Evolutionary conservation across 2,329 filamentous ascomycete species (phyloP).

Genomic region (Neonectria faginata): DNA sequence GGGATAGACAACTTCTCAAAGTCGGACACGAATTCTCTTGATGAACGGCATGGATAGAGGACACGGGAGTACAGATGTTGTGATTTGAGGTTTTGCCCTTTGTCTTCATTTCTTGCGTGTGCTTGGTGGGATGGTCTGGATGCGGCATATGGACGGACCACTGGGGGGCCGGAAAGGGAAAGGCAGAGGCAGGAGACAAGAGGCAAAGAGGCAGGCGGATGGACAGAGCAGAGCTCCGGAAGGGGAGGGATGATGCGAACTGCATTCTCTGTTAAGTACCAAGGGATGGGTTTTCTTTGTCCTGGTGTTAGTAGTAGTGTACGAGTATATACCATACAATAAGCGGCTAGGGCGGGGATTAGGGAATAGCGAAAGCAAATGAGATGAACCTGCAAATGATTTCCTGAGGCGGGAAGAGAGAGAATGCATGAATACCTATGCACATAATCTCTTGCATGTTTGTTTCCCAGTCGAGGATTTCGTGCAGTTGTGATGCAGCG

Average conservation of each 20-base stretch:
- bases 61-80: constrained; percentile 42
- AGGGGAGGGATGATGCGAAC: too few species aligned
- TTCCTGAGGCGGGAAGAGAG: too few species aligned
- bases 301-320: constrained; percentile 24
- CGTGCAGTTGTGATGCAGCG: neutral
- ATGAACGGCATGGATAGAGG: constrained; percentile 46
- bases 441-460: neutral
- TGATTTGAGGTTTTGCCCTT: constrained; percentile 29
- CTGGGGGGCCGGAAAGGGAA: constrained; percentile 7
- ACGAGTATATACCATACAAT: constrained; percentile 34
- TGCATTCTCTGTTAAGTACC: too few species aligned
- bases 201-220: neutral
- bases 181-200: neutral
- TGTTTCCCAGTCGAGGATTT: constrained; percentile 8
- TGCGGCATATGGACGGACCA: constrained; percentile 14
- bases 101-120: constrained; percentile 18
- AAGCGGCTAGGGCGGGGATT: constrained; percentile 3
- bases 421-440: too few species aligned
- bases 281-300: constrained; percentile 4
- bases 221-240: too few species aligned
- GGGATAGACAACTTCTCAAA: constrained; percentile 35
- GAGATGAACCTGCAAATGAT: constrained; percentile 2
- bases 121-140: constrained; percentile 13
- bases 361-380: constrained; percentile 11
- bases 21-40: constrained; percentile 39